Percentiles rank a stretch among this genome's conserved stretches.
Evolutionary conservation across 305 asterid species (phyloP).

Genomic region (Caryopteris hybrid): DNA sequence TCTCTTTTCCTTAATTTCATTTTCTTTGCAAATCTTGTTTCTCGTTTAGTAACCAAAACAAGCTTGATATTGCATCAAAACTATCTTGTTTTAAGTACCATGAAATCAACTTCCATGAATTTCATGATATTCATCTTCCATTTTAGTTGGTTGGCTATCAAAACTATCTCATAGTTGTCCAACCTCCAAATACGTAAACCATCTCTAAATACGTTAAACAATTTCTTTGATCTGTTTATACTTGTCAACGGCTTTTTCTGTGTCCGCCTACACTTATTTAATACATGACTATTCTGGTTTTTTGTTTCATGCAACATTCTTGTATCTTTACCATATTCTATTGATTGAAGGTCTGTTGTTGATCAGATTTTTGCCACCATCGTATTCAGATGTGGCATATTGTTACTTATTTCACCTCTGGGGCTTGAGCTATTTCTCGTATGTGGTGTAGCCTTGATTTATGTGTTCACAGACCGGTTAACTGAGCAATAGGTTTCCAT

Average conservation of each 20-base stretch:
- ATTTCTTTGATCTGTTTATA: not conserved
- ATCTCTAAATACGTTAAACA: not conserved
- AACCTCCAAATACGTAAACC: not conserved
- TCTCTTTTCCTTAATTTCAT: too few relatives aligned
- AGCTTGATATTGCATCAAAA: too few relatives aligned
- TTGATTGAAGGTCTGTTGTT: constrained; percentile 18
- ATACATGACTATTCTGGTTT: not conserved
- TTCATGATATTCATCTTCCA: not conserved
- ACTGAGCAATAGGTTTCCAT: too few relatives aligned
- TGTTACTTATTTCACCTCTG: constrained; percentile 73
- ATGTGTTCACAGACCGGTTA: too few relatives aligned
- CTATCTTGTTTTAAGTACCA: too few relatives aligned
- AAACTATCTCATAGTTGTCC: too few relatives aligned
- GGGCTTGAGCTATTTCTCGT: constrained; percentile 90
- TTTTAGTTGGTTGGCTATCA: not conserved
- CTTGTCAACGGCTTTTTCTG: constrained; percentile 1
- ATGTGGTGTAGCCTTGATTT: constrained; percentile 28
- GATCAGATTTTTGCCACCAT: constrained; percentile 79
- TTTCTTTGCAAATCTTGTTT: too few relatives aligned
- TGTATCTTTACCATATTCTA: not conserved
- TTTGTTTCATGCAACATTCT: constrained; percentile 11
- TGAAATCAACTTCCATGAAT: too few relatives aligned
- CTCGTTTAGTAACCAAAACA: too few relatives aligned
- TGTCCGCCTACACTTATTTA: not conserved
- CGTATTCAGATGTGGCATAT: constrained; percentile 88